Conservation (phyloP, 805 yeast genomes). For the Lachancea mirantina region DNA sequence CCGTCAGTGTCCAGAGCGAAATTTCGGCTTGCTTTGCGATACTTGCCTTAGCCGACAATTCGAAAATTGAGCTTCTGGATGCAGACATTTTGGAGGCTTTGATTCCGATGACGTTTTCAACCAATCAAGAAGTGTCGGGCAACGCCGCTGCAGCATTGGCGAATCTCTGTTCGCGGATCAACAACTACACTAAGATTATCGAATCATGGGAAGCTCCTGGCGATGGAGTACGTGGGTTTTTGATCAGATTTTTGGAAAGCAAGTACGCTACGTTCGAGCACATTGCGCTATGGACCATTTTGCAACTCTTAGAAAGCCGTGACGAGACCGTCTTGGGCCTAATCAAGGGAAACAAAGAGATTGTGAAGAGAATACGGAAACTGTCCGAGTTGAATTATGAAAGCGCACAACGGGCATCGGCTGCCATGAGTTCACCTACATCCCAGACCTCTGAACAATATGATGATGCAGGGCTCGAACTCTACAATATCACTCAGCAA, state of each 20-base stretch:
- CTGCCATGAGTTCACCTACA: constrained; percentile 17
- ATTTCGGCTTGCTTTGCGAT: constrained; percentile 97
- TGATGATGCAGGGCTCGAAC: constrained; percentile 58
- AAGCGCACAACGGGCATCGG: constrained; percentile 10
- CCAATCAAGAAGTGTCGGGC: constrained; percentile 92
- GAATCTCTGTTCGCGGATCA: constrained; percentile 84
- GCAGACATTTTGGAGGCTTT: constrained; percentile 81
- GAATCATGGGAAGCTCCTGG: constrained; percentile 71
- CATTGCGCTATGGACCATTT: constrained; percentile 93
- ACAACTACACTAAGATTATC: constrained; percentile 72
- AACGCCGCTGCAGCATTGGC: constrained; percentile 98
- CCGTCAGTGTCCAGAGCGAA: constrained; percentile 91
- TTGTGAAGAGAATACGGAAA: constrained; percentile 48
- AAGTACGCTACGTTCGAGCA: constrained; percentile 94
- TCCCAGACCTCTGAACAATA: constrained; percentile 33
- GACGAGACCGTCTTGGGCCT: constrained; percentile 51
- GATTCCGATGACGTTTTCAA: constrained; percentile 82
- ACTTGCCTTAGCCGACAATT: constrained; percentile 90
- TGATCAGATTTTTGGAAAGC: constrained; percentile 69
- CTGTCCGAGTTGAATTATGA: constrained; percentile 33
- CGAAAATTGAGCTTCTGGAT: constrained; percentile 75
- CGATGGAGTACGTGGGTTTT: constrained; percentile 81
- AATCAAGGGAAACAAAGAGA: constrained; percentile 48
- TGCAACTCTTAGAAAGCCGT: constrained; percentile 85
- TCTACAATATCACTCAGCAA: constrained; percentile 61